Conservation (phyloP, 257 asterid species). For the Solanum chiquidenum region DNA sequence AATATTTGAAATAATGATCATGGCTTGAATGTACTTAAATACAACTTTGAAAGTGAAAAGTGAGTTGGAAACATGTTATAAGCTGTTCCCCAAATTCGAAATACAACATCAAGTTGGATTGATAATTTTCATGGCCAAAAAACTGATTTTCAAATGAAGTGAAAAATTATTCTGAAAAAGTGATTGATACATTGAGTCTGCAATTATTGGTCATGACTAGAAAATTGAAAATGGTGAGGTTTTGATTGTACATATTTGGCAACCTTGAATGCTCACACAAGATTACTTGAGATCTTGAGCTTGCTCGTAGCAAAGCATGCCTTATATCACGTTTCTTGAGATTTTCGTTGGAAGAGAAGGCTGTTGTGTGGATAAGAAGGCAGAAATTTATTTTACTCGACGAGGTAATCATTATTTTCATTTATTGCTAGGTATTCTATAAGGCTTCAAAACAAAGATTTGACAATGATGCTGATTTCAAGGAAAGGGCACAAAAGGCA, state of each 20-base stretch:
- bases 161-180: not conserved
- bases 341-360: not conserved
- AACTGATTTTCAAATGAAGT: not conserved
- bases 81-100: not conserved
- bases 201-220: not conserved
- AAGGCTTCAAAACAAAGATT: slow-evolving; percentile 84
- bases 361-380: not conserved
- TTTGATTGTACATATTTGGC: not conserved
- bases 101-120: not conserved
- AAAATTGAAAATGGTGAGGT: not conserved
- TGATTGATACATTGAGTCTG: not conserved
- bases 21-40: not conserved
- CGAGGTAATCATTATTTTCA: not conserved
- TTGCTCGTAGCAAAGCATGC: not conserved
- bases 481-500: slow-evolving; percentile 82
- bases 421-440: slow-evolving; percentile 46
- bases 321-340: not conserved
- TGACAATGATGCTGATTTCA: slow-evolving; percentile 66
- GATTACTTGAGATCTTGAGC: not conserved
- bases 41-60: not conserved
- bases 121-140: not conserved
- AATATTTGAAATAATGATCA: not conserved
- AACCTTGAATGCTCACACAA: not conserved
- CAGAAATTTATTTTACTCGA: not conserved
- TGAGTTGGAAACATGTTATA: not conserved